Evolutionary conservation across 257 asterid genomes (phyloP), one percentile per base, ranked within the genome.

Genomic region (Gynochthodes officinalis): DNA sequence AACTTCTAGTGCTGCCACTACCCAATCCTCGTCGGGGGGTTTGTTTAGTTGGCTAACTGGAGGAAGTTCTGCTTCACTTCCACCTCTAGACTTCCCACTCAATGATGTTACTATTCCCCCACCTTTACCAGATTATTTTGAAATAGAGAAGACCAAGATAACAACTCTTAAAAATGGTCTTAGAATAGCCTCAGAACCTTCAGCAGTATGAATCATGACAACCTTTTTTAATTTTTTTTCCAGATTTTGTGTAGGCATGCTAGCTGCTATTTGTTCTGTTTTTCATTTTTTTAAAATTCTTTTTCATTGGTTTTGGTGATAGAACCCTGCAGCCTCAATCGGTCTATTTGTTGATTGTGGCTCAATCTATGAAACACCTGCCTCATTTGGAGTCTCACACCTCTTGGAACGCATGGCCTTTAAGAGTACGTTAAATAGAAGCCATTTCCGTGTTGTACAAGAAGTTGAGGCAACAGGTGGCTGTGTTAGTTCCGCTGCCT

Each of bases 381-480:
- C 66, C 59, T 72, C 93, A 18, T 91, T 77, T 79, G 99, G 99
- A 60, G 88, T 78, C 76, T 85, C 98, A 13, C 99, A 91, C 79
- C 90, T 95, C 60, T 77, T 91, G 85, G 97, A 95, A 78, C 97
- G 96, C 18, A 92, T 95, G 96, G 92, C 98, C 79, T 90, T 90
- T 82, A 95, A 95, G 82, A 95, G 90, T 78, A 90, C 99, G 67
- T 77, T 76, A 57, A 91, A 95, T 75, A 78, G 95, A 76, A 90
- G 96, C 81, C 96, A 90, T 78, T 81, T 95, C 82, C 92, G 98
- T 43, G 58, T 86, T 59, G 93, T 94, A 61, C 81, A 96, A 74
- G 98, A 94, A 84, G 84, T 94, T 61, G 99, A 94, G 89, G 97
- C 99, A 61, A 87, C 92, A 83, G 98, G 99, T 75, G 98, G 99